Conservation (phyloP, 805 yeast genomes). For the Candida xiaguanensis region DNA sequence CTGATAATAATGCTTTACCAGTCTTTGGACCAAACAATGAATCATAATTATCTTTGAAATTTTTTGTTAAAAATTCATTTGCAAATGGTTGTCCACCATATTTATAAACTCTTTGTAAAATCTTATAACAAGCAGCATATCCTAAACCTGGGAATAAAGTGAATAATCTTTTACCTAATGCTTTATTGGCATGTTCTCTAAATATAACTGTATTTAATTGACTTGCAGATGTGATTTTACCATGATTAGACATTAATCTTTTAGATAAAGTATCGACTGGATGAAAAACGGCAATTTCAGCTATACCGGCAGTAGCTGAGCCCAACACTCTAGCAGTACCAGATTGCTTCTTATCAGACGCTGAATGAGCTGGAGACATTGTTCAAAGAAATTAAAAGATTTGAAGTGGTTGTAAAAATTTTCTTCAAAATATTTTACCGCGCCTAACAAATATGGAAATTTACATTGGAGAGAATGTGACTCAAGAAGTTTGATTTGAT, state of each 20-base stretch:
- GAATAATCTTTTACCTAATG: slow-evolving; percentile 65
- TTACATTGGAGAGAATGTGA: background rate
- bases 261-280: slow-evolving; percentile 98
- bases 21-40: slow-evolving; percentile 83
- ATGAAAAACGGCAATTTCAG: slow-evolving; percentile 95
- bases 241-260: slow-evolving; percentile 83
- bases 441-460: background rate
- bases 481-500: too few species aligned
- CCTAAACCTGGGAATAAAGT: slow-evolving; percentile 97
- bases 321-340: slow-evolving; percentile 90
- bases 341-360: slow-evolving; percentile 76
- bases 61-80: slow-evolving; percentile 80
- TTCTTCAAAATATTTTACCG: background rate
- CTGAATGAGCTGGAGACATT: slow-evolving; percentile 29
- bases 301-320: slow-evolving; percentile 97
- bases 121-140: slow-evolving; percentile 95
- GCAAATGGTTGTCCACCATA: slow-evolving; percentile 99
- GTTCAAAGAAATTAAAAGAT: background rate
- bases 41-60: slow-evolving; percentile 71
- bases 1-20: slow-evolving; percentile 95
- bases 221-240: slow-evolving; percentile 56
- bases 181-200: slow-evolving; percentile 71
- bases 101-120: slow-evolving; percentile 95
- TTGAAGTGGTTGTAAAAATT: background rate
- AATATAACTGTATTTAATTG: slow-evolving; percentile 86